These are phyloP conservation scores for Hyaloscypha finlandica DNA, from an alignment of 495 filamentous ascomycete species.

Conservation along the genomic window DNA sequence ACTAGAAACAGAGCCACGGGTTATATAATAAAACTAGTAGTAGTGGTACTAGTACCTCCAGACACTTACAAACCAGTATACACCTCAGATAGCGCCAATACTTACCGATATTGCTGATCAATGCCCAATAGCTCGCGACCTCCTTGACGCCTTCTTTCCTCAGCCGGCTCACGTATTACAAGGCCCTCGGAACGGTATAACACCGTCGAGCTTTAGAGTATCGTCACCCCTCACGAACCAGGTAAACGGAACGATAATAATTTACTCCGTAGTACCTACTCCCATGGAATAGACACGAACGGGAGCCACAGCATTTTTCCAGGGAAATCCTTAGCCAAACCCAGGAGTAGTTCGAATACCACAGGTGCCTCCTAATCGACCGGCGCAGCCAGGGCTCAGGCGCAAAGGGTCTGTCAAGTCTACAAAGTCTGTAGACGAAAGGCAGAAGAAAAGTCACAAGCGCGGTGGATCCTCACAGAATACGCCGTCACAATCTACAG, in stretches of 20 bases:
- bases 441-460: conserved; percentile 4
- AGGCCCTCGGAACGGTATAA: conserved; percentile 8
- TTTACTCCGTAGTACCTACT: conserved; percentile 20
- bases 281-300: conserved; percentile 16
- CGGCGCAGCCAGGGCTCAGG: conserved; percentile 13
- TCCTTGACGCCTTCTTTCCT: too few species aligned
- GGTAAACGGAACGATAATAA: conserved; percentile 25
- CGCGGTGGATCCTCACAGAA: not conserved
- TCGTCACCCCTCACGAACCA: too few species aligned
- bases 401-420: conserved; percentile 7
- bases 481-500: too few species aligned
- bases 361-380: conserved; percentile 21
- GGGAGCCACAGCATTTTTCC: conserved; percentile 16
- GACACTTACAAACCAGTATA: too few species aligned
- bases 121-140: conserved; percentile 29
- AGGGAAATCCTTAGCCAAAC: too few species aligned
- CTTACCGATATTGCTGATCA: conserved; percentile 22
- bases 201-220: too few species aligned
- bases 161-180: conserved; percentile 16
- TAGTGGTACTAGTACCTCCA: too few species aligned
- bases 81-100: conserved; percentile 22
- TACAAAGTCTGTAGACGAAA: conserved; percentile 3
- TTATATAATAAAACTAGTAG: too few species aligned
- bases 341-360: too few species aligned
- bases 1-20: too few species aligned